Evolutionary conservation across 2,329 filamentous ascomycete species (phyloP), one percentile per base, ranked within the genome.

Genomic region (Epichloe aotearoae): DNA sequence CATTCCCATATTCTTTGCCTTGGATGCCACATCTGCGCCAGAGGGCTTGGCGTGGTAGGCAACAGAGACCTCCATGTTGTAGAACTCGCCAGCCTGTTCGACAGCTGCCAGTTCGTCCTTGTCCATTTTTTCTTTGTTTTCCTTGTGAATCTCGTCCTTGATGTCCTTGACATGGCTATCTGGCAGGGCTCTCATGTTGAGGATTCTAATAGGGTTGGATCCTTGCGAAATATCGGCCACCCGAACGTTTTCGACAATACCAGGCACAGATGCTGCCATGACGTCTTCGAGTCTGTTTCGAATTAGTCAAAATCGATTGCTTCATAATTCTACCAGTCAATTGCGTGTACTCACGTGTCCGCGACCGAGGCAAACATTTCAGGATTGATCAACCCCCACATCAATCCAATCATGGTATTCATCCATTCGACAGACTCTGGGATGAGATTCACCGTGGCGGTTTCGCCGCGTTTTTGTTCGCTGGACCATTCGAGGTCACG

Each of bases 1-100:
- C 88, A 96, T 95, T 61, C 95, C 90, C 88, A 96, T 95, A 64
- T 96, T 97, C 57, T 85, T 80, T 5, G 89, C 88, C 66, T 90
- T 93, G 44, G 86, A 84, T 2, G 86, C 84, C 14, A 88, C 76
- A 46, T 83, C 79, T 52, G 74, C 73, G 5, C 79, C 76, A 2
- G 79, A 83, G 12, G 89, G 89, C 63, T 84, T 82, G 10, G 91
- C 88, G 61, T 96, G 89, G 64, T 96, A 96, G 1, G 90, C 90
- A 60, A 96, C 84, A 0, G 88, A 88, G 26, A 87, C 83, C 65
- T 96, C 90, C 46, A 96, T 74, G 60, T 95, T 96, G 73, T 96
- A 96, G 62, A 86, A 95, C 55, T 90, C 86, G 14, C 89, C 90
- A 5, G 88, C 89, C 61, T 95, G 86, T 62, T 95, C 90, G 52